Percentiles rank a stretch among this genome's conserved stretches.
Evolutionary conservation across 2,329 filamentous ascomycete genomes (phyloP).

Genomic region (Phyllosticta citriasiana): DNA sequence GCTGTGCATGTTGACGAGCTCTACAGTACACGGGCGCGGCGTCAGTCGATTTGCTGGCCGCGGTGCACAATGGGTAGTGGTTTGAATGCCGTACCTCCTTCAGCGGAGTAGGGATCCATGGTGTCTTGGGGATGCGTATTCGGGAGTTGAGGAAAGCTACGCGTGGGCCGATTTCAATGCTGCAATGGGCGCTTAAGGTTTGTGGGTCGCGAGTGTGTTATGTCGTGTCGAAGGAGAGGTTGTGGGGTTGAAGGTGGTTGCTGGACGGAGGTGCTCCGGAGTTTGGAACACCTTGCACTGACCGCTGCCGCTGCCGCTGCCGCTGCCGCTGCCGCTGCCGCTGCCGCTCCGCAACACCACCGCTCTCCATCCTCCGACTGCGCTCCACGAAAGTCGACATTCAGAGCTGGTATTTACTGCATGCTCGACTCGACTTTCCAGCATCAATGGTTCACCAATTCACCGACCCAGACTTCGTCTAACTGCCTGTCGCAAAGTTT

Average conservation of each 20-base stretch:
- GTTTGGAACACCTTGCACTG: neutral
- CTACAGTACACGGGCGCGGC: conserved; percentile 24
- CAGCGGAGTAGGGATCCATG: conserved; percentile 56
- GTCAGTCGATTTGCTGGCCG: neutral
- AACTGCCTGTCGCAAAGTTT: neutral
- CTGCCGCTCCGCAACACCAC: neutral
- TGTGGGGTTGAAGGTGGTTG: neutral
- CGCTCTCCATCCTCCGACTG: neutral
- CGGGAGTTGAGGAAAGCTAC: neutral
- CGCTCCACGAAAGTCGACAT: neutral
- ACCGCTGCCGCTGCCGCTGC: neutral
- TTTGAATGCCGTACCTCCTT: conserved; percentile 43
- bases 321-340: neutral
- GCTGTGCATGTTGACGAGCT: conserved; percentile 58
- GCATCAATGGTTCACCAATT: neutral
- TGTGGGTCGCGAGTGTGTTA: neutral
- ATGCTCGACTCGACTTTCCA: neutral
- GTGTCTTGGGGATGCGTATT: conserved; percentile 14
- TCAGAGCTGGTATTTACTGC: neutral
- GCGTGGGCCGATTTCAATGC: neutral
- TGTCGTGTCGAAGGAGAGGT: neutral
- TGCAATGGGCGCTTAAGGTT: neutral
- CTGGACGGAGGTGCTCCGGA: neutral
- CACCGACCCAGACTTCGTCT: neutral
- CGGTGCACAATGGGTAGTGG: neutral